phyloP scores from a whole-genome alignment of 371 early-diverging fungal genomes.

The Mucor irregularis region DNA sequence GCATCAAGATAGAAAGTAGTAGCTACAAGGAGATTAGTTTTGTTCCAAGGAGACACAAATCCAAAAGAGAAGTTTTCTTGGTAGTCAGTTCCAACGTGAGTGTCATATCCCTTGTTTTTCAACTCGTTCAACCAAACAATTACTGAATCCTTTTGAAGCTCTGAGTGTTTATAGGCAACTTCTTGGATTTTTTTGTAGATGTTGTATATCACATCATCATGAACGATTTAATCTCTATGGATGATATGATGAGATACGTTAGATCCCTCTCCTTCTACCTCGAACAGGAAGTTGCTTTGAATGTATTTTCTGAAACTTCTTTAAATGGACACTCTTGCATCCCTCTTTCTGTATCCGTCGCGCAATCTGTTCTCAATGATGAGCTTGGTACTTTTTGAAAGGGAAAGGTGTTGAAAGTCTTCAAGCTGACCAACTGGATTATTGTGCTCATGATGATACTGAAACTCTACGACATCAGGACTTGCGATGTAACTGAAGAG shows the following conservation, averaged over 20 bases:
- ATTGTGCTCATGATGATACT: not conserved
- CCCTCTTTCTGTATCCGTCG: not conserved
- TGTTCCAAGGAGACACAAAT: no score
- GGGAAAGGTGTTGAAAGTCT: not conserved
- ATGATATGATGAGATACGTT: not conserved
- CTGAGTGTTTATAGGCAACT: not conserved
- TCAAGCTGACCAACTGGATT: conserved; percentile 1
- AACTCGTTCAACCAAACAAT: not conserved
- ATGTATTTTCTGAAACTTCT: not conserved
- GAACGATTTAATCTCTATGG: not conserved
- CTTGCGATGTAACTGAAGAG: not conserved
- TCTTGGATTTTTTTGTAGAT: conserved; percentile 3
- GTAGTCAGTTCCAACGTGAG: not conserved
- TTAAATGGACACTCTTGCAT: not conserved
- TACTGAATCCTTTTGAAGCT: not conserved
- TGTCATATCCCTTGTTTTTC: not conserved
- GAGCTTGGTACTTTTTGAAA: not conserved
- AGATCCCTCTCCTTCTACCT: no score
- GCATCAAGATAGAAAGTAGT: conserved; percentile 4
- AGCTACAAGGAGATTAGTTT: no score
- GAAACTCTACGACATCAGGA: not conserved
- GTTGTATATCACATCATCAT: not conserved
- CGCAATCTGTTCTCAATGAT: not conserved
- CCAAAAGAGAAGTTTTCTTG: not conserved
- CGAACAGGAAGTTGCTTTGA: not conserved